phyloP scores from a whole-genome alignment of 768 basidiomycete species.

The Boletellus emodensis region DNA sequence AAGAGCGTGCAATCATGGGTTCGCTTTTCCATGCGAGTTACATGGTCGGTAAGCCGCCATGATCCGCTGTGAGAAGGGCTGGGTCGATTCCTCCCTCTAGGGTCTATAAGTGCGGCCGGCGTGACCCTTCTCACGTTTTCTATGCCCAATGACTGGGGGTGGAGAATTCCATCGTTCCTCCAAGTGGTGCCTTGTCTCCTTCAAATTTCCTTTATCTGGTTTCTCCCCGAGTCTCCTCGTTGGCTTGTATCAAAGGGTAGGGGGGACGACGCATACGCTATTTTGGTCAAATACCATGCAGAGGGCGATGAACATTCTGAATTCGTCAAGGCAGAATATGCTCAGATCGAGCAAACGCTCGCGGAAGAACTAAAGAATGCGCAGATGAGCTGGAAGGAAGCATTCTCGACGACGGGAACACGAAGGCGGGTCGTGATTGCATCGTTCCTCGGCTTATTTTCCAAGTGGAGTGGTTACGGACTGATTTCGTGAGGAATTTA shows the following conservation, averaged over 20 bases:
- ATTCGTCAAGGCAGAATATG: constrained; percentile 55
- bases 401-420: constrained; percentile 8
- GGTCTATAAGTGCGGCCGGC: constrained; percentile 39
- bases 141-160: constrained; percentile 55
- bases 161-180: constrained; percentile 58
- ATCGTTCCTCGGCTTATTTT: constrained; percentile 6
- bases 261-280: constrained; percentile 42
- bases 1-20: constrained; percentile 6
- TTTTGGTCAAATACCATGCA: constrained; percentile 56
- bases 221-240: constrained; percentile 60
- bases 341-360: constrained; percentile 53
- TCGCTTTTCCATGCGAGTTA: not conserved
- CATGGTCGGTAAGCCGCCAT: not conserved
- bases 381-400: not conserved
- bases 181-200: constrained; percentile 51
- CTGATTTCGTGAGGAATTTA: constrained; percentile 6
- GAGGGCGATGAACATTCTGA: constrained; percentile 50
- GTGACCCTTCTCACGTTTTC: constrained; percentile 59
- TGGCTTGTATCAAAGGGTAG: constrained; percentile 60
- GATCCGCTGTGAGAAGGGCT: not conserved
- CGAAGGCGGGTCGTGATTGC: constrained; percentile 13
- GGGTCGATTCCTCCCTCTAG: not conserved
- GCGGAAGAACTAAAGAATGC: constrained; percentile 22
- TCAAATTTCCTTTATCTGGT: constrained; percentile 51
- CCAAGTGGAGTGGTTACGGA: constrained; percentile 9